A percentile compares a stretch with the other conserved stretches of the same genome.
Evolutionary conservation across 768 basidiomycete genomes (phyloP).

Genomic region (Kondoa malvinella): DNA sequence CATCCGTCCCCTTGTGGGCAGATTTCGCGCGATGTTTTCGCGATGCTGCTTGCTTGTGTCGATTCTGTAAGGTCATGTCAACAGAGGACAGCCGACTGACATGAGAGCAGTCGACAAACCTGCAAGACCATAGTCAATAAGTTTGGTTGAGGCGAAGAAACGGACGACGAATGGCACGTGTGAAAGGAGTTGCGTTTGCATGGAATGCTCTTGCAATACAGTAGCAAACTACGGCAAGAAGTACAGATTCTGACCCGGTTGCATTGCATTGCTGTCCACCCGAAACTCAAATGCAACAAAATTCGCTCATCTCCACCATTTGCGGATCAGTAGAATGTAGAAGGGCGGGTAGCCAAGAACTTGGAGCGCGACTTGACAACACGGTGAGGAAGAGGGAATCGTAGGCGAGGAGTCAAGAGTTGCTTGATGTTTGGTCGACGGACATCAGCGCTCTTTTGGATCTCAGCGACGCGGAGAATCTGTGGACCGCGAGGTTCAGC

Average conservation of each 20-base stretch:
- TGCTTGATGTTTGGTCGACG: slow-evolving; percentile 98
- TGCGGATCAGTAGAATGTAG: slow-evolving; percentile 27
- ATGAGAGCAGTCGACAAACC: not conserved
- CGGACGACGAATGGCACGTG: too few relatives aligned
- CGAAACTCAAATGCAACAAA: too few relatives aligned
- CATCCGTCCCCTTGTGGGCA: too few relatives aligned
- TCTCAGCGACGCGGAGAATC: slow-evolving; percentile 95
- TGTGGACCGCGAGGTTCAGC: slow-evolving; percentile 29
- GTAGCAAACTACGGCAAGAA: too few relatives aligned
- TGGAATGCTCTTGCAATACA: too few relatives aligned
- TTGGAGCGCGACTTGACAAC: slow-evolving; percentile 59
- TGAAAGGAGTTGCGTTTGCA: too few relatives aligned
- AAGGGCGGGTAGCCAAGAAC: slow-evolving; percentile 45
- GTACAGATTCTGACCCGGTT: too few relatives aligned
- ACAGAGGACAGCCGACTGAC: not conserved
- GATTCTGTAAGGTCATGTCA: not conserved
- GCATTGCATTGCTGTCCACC: too few relatives aligned
- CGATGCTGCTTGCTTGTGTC: not conserved
- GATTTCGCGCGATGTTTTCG: not conserved
- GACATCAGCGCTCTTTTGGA: slow-evolving; percentile 75
- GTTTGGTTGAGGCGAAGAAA: too few relatives aligned
- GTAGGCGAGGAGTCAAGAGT: slow-evolving; percentile 70
- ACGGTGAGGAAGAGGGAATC: slow-evolving; percentile 86
- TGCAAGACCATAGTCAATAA: not conserved
- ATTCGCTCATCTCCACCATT: too few relatives aligned